Percentiles rank a stretch among this genome's conserved stretches.
Evolutionary conservation across 164 flowering plant species (phyloP).

Genomic region (Piper betle): DNA sequence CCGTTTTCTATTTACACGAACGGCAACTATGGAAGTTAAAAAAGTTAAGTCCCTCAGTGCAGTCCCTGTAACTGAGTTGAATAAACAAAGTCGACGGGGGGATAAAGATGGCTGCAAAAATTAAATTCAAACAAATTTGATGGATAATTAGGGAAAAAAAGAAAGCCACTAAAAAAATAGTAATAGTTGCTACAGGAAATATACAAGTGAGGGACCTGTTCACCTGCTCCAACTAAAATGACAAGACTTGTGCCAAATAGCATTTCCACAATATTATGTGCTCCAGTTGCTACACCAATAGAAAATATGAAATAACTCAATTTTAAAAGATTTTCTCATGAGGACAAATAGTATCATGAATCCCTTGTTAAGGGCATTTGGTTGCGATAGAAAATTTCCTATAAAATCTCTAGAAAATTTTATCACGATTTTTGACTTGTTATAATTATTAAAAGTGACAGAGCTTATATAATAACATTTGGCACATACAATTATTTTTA

Average conservation of each 20-base stretch:
- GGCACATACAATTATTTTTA: too few relatives aligned
- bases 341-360: too few relatives aligned
- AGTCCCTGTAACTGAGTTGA: slow-evolving; percentile 55
- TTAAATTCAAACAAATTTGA: slow-evolving; percentile 5
- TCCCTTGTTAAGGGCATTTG: too few relatives aligned
- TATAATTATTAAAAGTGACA: too few relatives aligned
- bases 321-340: too few relatives aligned
- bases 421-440: too few relatives aligned
- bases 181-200: not conserved
- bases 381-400: too few relatives aligned
- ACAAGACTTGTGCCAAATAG: slow-evolving; percentile 73
- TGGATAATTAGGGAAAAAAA: not conserved
- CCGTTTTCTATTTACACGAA: slow-evolving; percentile 72
- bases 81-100: slow-evolving; percentile 81
- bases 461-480: too few relatives aligned
- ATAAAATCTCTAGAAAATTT: too few relatives aligned
- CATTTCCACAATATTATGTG: slow-evolving; percentile 78
- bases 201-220: slow-evolving; percentile 45
- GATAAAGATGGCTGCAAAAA: slow-evolving; percentile 65
- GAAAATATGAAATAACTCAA: not conserved
- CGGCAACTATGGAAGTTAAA: slow-evolving; percentile 77
- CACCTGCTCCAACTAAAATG: slow-evolving; percentile 93
- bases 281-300: slow-evolving; percentile 44
- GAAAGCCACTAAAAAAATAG: not conserved
- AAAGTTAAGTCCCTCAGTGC: slow-evolving; percentile 71